Conservation (phyloP, 192 early-diverging fungal genomes). For the Coemansia sp. region DNA sequence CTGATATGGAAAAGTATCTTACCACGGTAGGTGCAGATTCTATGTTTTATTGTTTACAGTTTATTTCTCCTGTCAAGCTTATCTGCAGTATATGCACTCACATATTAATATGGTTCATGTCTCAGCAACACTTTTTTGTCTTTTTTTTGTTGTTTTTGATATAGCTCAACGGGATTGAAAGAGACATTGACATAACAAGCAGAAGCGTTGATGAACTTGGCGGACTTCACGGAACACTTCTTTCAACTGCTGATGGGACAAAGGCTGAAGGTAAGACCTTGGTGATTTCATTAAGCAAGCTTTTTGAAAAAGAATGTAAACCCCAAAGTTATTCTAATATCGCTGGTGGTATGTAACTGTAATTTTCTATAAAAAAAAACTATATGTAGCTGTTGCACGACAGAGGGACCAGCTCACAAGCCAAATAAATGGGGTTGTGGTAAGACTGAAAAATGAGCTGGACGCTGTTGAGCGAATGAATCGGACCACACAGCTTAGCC, state of each 20-base stretch:
- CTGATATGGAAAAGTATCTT: slow-evolving; percentile 51
- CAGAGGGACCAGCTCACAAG: slow-evolving; percentile 45
- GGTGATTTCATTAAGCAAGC: neutral
- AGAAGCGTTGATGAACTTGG: slow-evolving; percentile 37
- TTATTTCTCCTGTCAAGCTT: neutral
- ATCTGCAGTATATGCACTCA: too few relatives aligned
- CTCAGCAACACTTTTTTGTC: neutral
- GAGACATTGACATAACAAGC: slow-evolving; percentile 31
- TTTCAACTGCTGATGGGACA: slow-evolving; percentile 45
- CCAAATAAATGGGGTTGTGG: slow-evolving; percentile 42
- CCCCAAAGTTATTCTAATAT: neutral
- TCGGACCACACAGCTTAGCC: slow-evolving; percentile 24
- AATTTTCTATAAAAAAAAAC: neutral
- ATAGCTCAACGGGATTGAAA: slow-evolving; percentile 42
- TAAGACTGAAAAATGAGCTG: slow-evolving; percentile 42
- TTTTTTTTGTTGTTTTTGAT: neutral
- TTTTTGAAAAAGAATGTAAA: neutral
- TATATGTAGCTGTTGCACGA: slow-evolving; percentile 36
- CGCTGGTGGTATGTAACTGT: neutral
- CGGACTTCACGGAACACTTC: slow-evolving; percentile 34
- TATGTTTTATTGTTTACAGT: neutral
- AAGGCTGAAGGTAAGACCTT: slow-evolving; percentile 43
- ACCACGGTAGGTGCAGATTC: slow-evolving; percentile 19
- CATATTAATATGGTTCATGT: too few relatives aligned
- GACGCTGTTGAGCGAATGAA: slow-evolving; percentile 48